A percentile compares a stretch with the other conserved stretches of the same genome.
Conservation (phyloP, 78 protist genomes). For the Dictyostelium firmibasis region DNA sequence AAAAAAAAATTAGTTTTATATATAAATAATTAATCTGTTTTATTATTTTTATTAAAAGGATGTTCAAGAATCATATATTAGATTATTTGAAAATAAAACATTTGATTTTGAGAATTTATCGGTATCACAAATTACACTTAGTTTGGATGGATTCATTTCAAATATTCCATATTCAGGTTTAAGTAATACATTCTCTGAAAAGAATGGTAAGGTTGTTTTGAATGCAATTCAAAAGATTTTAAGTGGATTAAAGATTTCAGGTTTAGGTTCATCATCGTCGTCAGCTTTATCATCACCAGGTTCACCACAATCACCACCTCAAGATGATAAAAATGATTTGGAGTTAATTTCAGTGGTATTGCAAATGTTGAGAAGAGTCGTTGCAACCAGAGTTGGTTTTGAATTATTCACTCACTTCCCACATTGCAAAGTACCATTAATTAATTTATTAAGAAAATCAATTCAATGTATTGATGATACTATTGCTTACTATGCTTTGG, state of each 20-base stretch:
- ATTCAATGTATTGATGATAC: slow-evolving; percentile 74
- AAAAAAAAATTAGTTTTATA: too few relatives aligned
- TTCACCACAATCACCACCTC: background rate
- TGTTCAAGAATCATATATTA: slow-evolving; percentile 54
- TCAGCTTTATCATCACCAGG: background rate
- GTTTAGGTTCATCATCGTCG: background rate
- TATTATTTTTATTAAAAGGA: background rate
- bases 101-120: slow-evolving; percentile 59
- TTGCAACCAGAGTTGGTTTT: slow-evolving; percentile 75
- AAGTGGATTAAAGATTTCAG: slow-evolving; percentile 8
- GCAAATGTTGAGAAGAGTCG: slow-evolving; percentile 60
- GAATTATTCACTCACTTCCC: slow-evolving; percentile 79
- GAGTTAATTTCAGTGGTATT: slow-evolving; percentile 56
- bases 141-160: slow-evolving; percentile 64
- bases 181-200: slow-evolving; percentile 36
- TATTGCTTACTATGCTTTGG: slow-evolving; percentile 60
- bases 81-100: slow-evolving; percentile 61
- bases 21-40: too few relatives aligned
- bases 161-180: slow-evolving; percentile 60
- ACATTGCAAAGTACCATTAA: slow-evolving; percentile 60
- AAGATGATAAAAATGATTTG: slow-evolving; percentile 16
- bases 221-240: slow-evolving; percentile 44
- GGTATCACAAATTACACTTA: slow-evolving; percentile 44
- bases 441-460: slow-evolving; percentile 33
- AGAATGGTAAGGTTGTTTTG: slow-evolving; percentile 64